Evolutionary conservation across 768 basidiomycete species (phyloP).

Genomic region (Leucosporidium yakuticum): DNA sequence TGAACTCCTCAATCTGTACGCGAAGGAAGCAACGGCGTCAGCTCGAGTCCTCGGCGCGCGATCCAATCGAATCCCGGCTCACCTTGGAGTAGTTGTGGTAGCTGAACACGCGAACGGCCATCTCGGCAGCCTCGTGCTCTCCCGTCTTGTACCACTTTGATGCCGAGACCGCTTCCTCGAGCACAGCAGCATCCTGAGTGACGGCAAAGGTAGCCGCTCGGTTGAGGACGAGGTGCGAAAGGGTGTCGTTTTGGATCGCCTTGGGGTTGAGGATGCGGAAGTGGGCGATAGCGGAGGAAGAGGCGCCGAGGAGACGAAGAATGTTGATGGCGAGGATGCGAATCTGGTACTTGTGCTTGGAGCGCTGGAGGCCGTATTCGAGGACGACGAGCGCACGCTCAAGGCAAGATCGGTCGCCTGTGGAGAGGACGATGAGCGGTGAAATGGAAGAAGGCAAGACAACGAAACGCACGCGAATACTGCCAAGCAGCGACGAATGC

Average conservation of each 20-base stretch:
- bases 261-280: constrained; percentile 72
- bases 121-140: constrained; percentile 21
- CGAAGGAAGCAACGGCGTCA: constrained; percentile 77
- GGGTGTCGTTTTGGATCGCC: constrained; percentile 80
- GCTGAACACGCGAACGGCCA: constrained; percentile 19
- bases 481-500: constrained; percentile 50
- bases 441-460: too few relatives aligned
- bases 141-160: constrained; percentile 10
- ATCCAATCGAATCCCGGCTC: constrained; percentile 47
- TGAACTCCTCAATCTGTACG: constrained; percentile 62
- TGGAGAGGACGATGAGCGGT: constrained; percentile 8
- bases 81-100: constrained; percentile 66
- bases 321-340: constrained; percentile 70
- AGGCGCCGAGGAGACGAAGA: constrained; percentile 72
- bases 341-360: constrained; percentile 72
- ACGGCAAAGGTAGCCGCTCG: constrained; percentile 79
- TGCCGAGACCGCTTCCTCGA: constrained; percentile 54
- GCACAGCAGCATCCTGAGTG: constrained; percentile 65
- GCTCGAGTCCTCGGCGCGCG: constrained; percentile 55
- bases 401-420: constrained; percentile 56
- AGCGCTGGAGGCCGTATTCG: constrained; percentile 65
- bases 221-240: constrained; percentile 74
- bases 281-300: constrained; percentile 67
- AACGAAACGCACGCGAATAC: constrained; percentile 28
- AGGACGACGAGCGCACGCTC: constrained; percentile 60